Percentiles rank a stretch among this genome's conserved stretches.
Evolutionary conservation across 2,329 filamentous ascomycete species (phyloP).

Genomic region (Epichloe gansuensis): DNA sequence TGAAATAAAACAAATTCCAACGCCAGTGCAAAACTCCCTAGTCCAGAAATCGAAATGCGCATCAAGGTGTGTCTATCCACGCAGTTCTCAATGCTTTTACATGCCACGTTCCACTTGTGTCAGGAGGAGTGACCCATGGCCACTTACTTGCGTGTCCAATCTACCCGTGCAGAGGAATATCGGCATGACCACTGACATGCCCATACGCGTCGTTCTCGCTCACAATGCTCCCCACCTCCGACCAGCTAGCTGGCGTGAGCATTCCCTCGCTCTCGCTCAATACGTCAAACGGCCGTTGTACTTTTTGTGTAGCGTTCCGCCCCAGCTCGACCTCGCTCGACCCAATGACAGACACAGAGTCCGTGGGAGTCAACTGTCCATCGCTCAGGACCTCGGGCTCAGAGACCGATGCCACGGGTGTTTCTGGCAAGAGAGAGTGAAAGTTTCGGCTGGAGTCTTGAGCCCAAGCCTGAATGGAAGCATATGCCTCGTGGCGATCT

Average conservation of each 20-base stretch:
- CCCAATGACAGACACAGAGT: conserved; percentile 41
- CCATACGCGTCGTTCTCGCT: conserved; percentile 37
- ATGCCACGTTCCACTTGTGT: too few species aligned
- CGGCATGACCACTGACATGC: conserved; percentile 16
- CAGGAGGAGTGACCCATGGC: too few species aligned
- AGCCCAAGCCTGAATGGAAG: conserved; percentile 53
- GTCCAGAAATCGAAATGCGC: too few species aligned
- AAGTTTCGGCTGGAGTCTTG: conserved; percentile 40
- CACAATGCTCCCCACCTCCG: conserved; percentile 49
- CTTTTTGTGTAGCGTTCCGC: conserved; percentile 29
- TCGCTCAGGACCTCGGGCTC: conserved; percentile 39
- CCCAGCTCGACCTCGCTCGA: conserved; percentile 34
- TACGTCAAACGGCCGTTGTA: conserved; percentile 35
- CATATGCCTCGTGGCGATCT: conserved; percentile 35
- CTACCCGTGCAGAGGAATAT: neutral
- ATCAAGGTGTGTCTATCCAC: too few species aligned
- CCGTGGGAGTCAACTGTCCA: conserved; percentile 45
- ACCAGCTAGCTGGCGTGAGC: conserved; percentile 49
- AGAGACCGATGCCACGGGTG: conserved; percentile 34
- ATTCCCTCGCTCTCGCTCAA: conserved; percentile 48
- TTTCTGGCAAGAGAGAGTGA: conserved; percentile 46
- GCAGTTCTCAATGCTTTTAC: too few species aligned
- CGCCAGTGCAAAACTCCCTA: too few species aligned
- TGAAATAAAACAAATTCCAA: too few species aligned
- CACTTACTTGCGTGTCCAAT: neutral